Evolutionary conservation across 345 rosid species (phyloP).

Genomic region (Turritis glabra): DNA sequence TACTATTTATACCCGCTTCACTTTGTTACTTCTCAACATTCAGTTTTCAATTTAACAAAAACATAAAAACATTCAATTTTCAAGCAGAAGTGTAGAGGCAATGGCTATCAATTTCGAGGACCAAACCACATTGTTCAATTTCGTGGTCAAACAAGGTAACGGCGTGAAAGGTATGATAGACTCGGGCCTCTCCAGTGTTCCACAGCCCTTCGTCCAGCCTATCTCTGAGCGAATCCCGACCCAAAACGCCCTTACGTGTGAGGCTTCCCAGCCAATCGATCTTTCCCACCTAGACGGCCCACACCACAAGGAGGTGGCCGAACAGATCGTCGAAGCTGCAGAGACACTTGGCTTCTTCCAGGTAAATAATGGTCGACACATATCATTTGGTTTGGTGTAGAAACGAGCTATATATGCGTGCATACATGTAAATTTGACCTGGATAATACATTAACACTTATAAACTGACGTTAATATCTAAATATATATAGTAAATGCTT

Average conservation of each 20-base stretch:
- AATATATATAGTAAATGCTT: background rate
- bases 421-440: background rate
- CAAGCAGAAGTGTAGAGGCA: background rate
- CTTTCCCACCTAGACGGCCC: constrained; percentile 48
- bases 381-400: background rate
- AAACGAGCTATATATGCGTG: background rate
- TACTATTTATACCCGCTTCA: constrained; percentile 8
- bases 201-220: constrained; percentile 44
- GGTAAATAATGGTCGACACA: constrained; percentile 16
- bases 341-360: constrained; percentile 58
- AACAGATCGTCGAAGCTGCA: constrained; percentile 48
- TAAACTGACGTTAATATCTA: background rate
- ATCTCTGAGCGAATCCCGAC: constrained; percentile 49
- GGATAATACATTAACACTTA: no score
- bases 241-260: constrained; percentile 7
- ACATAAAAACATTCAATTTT: background rate
- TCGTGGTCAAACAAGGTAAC: constrained; percentile 52
- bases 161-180: constrained; percentile 65
- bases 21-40: constrained; percentile 10
- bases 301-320: constrained; percentile 38
- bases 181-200: constrained; percentile 47
- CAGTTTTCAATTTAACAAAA: background rate
- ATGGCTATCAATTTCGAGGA: constrained; percentile 39
- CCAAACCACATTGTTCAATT: constrained; percentile 44
- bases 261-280: constrained; percentile 44